Base-by-base conservation (phyloP, 352 stramenopile genomes). In the Halophytophthora batemanensis region DNA sequence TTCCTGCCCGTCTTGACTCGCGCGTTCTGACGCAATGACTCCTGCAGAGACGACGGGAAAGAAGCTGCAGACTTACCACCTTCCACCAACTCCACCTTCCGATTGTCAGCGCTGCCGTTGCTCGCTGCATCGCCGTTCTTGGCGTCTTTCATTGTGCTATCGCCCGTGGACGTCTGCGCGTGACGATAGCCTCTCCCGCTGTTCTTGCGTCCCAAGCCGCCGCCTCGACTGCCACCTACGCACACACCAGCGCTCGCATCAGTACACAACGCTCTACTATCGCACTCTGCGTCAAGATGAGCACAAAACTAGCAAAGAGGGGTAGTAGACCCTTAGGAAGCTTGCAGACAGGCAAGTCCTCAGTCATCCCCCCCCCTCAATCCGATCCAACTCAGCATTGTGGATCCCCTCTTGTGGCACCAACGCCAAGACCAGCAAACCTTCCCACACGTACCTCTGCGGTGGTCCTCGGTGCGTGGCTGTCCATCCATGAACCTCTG, bases 41-140 rank as follows among this genome's bases (percentile, higher is more conserved):
- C 47, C 50, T 69, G 66, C 29, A 87, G 33, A 6, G 81, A 88
- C 18, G 81, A 89, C 45, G 53, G 58, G 37, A 86, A 88, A 3
- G 59, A 40, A 29, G 49, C 40, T 6, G 45, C 28, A 14, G 48
- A 46, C 23, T 37, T 35, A 1, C 59, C 50, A 21, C 50, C 54
- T 18, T 64, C 59, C 29, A 74, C 57, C 4, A 63, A 41, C 35
- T 66, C 42, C 23, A 74, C 64, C 2, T 31, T 57, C n/a, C 59
- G 64, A 21, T 54, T 21, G 11, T 12, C 39, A 14, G 17, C 53
- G 6, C 34, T 22, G 23, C 14, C 51, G 2, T 39, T 45, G 10
- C 48, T 56, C 6, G 44, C 3, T 17, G 3, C 3, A 3, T 6
- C 11, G 33, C 10, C 15, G 33, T 2, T 13, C 11, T 6, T 38